phyloP scores from a whole-genome alignment of 352 stramenopile species.

The Globisporangium sylvaticum region DNA sequence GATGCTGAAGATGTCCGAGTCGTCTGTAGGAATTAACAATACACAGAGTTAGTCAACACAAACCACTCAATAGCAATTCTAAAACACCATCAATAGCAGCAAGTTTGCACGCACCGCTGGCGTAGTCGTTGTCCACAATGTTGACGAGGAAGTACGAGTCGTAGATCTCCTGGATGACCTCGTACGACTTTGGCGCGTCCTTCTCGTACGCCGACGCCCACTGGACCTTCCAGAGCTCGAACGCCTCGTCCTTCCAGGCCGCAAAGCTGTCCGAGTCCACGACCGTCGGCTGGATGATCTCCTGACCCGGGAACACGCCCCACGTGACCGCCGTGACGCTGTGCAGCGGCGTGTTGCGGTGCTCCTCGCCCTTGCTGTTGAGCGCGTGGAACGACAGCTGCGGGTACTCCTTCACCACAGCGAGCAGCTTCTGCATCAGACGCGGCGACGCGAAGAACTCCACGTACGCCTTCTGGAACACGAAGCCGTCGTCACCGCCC shows the following conservation, averaged over 20 bases:
- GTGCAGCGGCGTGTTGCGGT: conserved; percentile 68
- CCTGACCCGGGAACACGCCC: conserved; percentile 94
- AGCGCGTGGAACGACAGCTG: conserved; percentile 78
- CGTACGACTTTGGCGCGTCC: conserved; percentile 46
- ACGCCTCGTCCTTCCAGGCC: conserved; percentile 95
- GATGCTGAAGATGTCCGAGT: conserved; percentile 80
- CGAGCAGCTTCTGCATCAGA: conserved; percentile 63
- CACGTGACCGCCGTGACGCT: conserved; percentile 96
- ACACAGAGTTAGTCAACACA: neutral
- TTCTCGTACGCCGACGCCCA: conserved; percentile 96
- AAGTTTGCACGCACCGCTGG: conserved; percentile 34
- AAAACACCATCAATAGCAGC: neutral
- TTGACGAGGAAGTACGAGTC: conserved; percentile 97
- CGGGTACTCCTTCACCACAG: conserved; percentile 55
- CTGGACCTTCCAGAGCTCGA: conserved; percentile 95
- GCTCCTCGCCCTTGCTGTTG: conserved; percentile 61
- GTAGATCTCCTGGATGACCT: conserved; percentile 84
- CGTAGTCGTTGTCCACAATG: conserved; percentile 98
- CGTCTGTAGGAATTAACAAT: conserved; percentile 29
- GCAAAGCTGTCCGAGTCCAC: conserved; percentile 96
- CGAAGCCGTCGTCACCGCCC: conserved; percentile 91
- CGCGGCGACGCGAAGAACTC: conserved; percentile 95
- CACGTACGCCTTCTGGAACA: conserved; percentile 99
- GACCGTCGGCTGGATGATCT: conserved; percentile 95
- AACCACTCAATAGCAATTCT: neutral